Percentiles rank a stretch among this genome's conserved stretches.
These are phyloP conservation scores for Solanum clarkiae DNA, from an alignment of 257 asterid species.

Conservation along the genomic window DNA sequence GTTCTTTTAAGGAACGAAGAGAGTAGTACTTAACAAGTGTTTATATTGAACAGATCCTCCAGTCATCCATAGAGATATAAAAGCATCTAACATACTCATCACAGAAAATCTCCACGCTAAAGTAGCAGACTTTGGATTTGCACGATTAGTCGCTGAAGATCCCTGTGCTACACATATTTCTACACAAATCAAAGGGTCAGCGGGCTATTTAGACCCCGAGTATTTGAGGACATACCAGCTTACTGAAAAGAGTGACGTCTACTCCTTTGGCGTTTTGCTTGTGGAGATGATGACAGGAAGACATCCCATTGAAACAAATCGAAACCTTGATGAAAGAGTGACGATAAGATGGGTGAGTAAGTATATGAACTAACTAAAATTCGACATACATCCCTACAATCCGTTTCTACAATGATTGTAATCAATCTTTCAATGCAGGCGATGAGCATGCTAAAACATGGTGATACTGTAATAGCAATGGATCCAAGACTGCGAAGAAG, in stretches of 20 bases:
- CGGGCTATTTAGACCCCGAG: constrained; percentile 74
- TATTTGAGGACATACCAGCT: constrained; percentile 50
- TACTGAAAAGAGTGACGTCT: constrained; percentile 66
- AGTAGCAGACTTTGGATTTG: constrained; percentile 57
- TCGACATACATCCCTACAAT: neutral
- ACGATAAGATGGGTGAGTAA: constrained; percentile 76
- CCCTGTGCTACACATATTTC: neutral
- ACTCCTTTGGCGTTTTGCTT: constrained; percentile 67
- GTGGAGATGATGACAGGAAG: constrained; percentile 60
- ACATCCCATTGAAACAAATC: constrained; percentile 38
- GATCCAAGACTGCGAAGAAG: constrained; percentile 48
- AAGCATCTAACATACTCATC: constrained; percentile 56
- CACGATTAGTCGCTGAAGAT: neutral
- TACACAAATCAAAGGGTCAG: constrained; percentile 47
- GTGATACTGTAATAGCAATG: constrained; percentile 43
- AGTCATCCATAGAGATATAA: constrained; percentile 66
- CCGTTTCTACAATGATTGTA: neutral
- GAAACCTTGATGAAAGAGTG: constrained; percentile 22
- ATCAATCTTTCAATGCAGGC: constrained; percentile 23
- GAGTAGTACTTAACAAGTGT: neutral
- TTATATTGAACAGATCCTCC: constrained; percentile 44
- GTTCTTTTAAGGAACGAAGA: neutral
- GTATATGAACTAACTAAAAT: neutral
- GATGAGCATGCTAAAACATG: constrained; percentile 24
- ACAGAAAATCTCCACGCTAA: constrained; percentile 58